phyloP scores from a whole-genome alignment of 2,329 filamentous ascomycete genomes.

The Corniculantispora saksenae region DNA sequence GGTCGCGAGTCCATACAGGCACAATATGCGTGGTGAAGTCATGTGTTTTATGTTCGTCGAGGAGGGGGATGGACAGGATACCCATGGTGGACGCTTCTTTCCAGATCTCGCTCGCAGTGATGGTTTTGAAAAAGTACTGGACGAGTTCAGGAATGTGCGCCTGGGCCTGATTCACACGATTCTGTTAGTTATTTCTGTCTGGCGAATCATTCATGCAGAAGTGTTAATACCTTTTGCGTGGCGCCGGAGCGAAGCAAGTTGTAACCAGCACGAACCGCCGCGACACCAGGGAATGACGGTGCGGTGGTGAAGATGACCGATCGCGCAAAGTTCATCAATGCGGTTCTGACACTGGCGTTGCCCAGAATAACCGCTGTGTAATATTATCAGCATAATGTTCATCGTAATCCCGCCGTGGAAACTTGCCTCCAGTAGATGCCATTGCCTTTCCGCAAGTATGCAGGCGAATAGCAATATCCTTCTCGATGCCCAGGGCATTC shows the following conservation, averaged over 20 bases:
- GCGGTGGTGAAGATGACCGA: conserved; percentile 25
- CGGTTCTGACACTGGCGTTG: conserved; percentile 23
- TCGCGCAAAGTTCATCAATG: conserved; percentile 26
- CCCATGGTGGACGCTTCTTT: conserved; percentile 26
- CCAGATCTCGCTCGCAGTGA: conserved; percentile 23
- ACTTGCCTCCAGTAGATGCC: conserved; percentile 36
- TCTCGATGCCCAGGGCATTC: conserved; percentile 47
- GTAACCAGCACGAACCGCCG: conserved; percentile 24
- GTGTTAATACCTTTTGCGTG: conserved; percentile 6
- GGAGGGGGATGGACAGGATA: conserved; percentile 30
- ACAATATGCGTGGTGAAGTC: conserved; percentile 32
- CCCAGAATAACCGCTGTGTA: conserved; percentile 25
- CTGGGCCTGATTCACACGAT: not conserved
- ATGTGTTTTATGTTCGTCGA: conserved; percentile 27
- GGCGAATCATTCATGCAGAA: not conserved
- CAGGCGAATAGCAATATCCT: conserved; percentile 46
- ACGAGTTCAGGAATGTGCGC: not conserved
- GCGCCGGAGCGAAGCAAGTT: conserved; percentile 20
- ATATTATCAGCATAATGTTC: not conserved
- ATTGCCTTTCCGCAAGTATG: conserved; percentile 56
- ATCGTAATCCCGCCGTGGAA: not conserved
- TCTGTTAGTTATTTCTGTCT: not conserved
- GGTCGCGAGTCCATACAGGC: conserved; percentile 28
- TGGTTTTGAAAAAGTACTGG: not conserved
- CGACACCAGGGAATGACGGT: conserved; percentile 25